These are phyloP conservation scores for Cyclotella distinguenda DNA, from an alignment of 108 stramenopile species.

Conservation along the genomic window DNA sequence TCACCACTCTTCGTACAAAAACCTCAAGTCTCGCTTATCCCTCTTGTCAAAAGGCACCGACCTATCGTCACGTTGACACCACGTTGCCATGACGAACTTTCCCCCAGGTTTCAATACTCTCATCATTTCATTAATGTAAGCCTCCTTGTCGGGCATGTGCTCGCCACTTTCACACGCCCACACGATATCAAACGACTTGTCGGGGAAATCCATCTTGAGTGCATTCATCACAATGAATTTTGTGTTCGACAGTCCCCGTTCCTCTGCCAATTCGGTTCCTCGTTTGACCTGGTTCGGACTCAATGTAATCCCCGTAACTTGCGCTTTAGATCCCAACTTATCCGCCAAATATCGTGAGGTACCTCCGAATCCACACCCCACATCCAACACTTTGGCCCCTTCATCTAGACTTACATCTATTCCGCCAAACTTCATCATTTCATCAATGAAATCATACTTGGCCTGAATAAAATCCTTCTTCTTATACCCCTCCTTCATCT, in stretches of 20 bases:
- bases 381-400: conserved; percentile 87
- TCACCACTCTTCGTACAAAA: conserved; percentile 95
- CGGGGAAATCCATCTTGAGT: conserved; percentile 91
- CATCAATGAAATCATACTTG: conserved; percentile 95
- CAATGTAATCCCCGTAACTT: conserved; percentile 93
- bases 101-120: conserved; percentile 96
- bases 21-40: conserved; percentile 90
- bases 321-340: conserved; percentile 66
- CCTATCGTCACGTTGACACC: conserved; percentile 95
- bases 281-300: conserved; percentile 90
- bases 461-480: conserved; percentile 92
- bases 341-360: conserved; percentile 92
- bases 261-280: conserved; percentile 88
- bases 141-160: conserved; percentile 98
- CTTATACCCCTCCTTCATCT: conserved; percentile 68
- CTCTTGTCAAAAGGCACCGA: conserved; percentile 76
- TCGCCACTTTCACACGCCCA: conserved; percentile 98
- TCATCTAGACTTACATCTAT: conserved; percentile 52
- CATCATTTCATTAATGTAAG: conserved; percentile 96
- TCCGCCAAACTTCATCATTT: conserved; percentile 94
- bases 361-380: conserved; percentile 97
- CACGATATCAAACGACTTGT: conserved; percentile 94
- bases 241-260: conserved; percentile 79
- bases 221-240: conserved; percentile 95
- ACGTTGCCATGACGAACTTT: conserved; percentile 93